Conservation (phyloP, 768 basidiomycete genomes). For the Xerocomus spinulosus region DNA sequence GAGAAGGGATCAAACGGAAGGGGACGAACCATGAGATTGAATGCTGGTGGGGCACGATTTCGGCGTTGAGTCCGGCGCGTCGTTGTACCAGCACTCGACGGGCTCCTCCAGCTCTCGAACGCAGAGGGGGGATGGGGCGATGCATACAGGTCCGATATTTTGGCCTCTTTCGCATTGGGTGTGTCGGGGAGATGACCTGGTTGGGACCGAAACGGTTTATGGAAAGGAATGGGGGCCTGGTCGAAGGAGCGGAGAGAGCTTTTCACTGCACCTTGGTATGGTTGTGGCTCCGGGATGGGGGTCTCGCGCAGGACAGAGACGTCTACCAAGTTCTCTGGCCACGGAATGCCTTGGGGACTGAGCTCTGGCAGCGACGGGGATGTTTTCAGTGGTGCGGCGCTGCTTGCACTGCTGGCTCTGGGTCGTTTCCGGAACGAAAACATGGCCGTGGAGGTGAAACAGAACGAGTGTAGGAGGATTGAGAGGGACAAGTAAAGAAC, state of each 20-base stretch:
- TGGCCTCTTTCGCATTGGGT: constrained; percentile 33
- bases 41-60: constrained; percentile 64
- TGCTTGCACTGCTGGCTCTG: constrained; percentile 44
- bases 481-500: constrained; percentile 22
- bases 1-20: background rate
- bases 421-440: constrained; percentile 68
- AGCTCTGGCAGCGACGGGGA: constrained; percentile 81
- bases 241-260: constrained; percentile 55
- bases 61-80: constrained; percentile 61
- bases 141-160: constrained; percentile 73
- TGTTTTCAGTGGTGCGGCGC: constrained; percentile 49
- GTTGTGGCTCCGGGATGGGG: constrained; percentile 29
- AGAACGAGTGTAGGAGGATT: constrained; percentile 17
- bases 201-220: constrained; percentile 68
- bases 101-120: constrained; percentile 53
- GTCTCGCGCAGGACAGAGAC: constrained; percentile 57
- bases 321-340: constrained; percentile 82
- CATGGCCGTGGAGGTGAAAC: constrained; percentile 42
- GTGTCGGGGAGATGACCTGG: constrained; percentile 35
- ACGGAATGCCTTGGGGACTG: constrained; percentile 68
- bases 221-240: constrained; percentile 63
- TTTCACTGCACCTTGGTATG: constrained; percentile 65
- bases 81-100: constrained; percentile 32
- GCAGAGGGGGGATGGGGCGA: constrained; percentile 51
- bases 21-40: constrained; percentile 74